phyloP scores from a whole-genome alignment of 306 rosid species.

The Myrica gale region DNA sequence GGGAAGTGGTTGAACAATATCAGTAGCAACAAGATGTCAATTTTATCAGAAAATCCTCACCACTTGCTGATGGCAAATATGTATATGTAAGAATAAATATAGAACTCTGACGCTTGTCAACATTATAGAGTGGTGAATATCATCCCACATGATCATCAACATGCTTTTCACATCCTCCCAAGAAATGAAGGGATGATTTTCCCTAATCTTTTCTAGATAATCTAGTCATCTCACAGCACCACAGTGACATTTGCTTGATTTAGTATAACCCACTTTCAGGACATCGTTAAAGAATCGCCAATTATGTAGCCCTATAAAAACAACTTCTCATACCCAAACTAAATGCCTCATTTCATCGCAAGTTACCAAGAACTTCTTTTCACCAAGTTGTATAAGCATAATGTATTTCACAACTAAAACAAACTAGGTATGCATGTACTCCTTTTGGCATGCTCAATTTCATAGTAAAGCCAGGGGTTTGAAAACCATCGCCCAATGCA shows the following conservation, averaged over 20 bases:
- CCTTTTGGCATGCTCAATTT: background rate
- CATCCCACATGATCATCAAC: background rate
- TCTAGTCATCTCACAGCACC: background rate
- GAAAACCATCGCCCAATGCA: background rate
- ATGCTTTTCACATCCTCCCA: too few relatives aligned
- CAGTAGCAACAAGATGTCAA: background rate
- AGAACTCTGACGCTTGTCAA: background rate
- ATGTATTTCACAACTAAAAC: background rate
- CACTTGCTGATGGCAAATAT: background rate
- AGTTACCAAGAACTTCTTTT: background rate
- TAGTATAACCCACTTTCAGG: background rate
- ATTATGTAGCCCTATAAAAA: background rate
- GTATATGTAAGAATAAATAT: background rate
- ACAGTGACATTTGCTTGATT: background rate
- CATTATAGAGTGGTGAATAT: background rate
- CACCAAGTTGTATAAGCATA: background rate
- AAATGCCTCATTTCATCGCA: background rate
- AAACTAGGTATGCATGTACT: background rate
- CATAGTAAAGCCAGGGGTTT: background rate
- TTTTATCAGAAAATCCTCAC: too few relatives aligned
- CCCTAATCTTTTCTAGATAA: background rate
- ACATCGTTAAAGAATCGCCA: background rate
- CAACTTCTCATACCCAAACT: background rate
- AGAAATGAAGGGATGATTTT: background rate
- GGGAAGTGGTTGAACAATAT: too few relatives aligned